A percentile compares a stretch with the other conserved stretches of the same genome.
Evolutionary conservation across 768 basidiomycete genomes (phyloP).

Genomic region (Leccinum truebloodii): DNA sequence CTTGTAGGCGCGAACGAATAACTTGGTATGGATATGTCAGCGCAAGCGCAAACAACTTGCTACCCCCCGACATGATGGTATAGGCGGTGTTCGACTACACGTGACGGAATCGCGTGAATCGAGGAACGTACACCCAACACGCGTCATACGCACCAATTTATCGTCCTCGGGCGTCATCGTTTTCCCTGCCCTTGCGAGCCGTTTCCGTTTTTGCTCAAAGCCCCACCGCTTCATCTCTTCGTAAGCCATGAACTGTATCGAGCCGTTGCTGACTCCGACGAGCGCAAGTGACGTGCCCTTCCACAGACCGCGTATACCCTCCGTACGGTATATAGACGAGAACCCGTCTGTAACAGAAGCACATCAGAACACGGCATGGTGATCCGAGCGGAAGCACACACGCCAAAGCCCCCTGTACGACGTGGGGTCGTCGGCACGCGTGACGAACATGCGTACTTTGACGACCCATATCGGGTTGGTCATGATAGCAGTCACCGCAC

Average conservation of each 20-base stretch:
- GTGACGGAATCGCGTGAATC: neutral
- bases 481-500: constrained; percentile 89
- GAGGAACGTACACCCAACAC: neutral
- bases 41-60: constrained; percentile 82
- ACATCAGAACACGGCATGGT: neutral
- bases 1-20: constrained; percentile 90
- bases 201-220: constrained; percentile 72
- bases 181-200: constrained; percentile 59
- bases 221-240: constrained; percentile 94
- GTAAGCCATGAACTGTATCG: constrained; percentile 94
- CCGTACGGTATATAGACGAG: constrained; percentile 62
- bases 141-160: constrained; percentile 67
- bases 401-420: constrained; percentile 83
- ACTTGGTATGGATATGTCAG: constrained; percentile 98
- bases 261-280: constrained; percentile 92
- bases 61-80: constrained; percentile 87
- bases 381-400: constrained; percentile 30
- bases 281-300: constrained; percentile 87
- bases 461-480: constrained; percentile 99
- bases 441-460: constrained; percentile 95
- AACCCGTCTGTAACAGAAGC: constrained; percentile 58
- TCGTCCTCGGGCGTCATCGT: constrained; percentile 74
- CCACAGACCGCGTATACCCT: constrained; percentile 81
- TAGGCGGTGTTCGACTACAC: constrained; percentile 86
- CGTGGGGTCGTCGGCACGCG: constrained; percentile 58